Evolutionary conservation across 176 grass and related monocot species (phyloP), one percentile per base, ranked within the genome.

Genomic region (Elaeis guineensis): DNA sequence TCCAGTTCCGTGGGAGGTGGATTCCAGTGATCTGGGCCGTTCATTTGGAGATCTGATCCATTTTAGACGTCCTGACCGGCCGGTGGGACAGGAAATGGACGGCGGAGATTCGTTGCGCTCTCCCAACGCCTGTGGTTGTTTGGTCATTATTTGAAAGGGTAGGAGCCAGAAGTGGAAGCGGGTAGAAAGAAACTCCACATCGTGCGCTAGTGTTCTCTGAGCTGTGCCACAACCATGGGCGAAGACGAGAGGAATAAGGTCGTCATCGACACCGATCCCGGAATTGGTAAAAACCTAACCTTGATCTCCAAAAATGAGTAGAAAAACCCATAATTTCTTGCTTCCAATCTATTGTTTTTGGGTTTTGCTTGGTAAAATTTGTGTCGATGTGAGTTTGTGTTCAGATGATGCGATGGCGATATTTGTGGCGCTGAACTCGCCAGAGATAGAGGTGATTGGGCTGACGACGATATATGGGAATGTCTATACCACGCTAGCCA

Each of bases 331-430:
- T 28, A 2, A 12, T 62, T 19, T 15, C 9, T 22, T 48, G 57
- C 23, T 19, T 54, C 21, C 50, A 35, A 35, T 11, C 32, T 35
- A 35, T 44, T 44, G 8, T 44, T 44, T 44, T 12, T 12, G 32
- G 7, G 32, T 44, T 39, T 39, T 39, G 8, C 12, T 2, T 44
- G 35, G 35, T 44, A 30, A 30, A 30, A 30, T 30, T 30, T 30
- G 28, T 28, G 49, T 11, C 14, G 9, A 21, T 25, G 11, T 50
- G 35, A 44, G 11, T 8, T 3, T 12, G 62, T 0, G 55, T 32
- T 19, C 66, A 97, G 92, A 97, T 68, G 92, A 97, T 69, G 87
- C 92, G 29, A 97, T 97, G 92, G 92, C 92, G 64, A 91, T 97
- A 68, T 90, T 97, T 73, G 66, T 91, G 61, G 92, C 92, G 28